Evolutionary conservation across 108 stramenopile genomes (phyloP), one percentile per base, ranked within the genome.

Genomic region (Cyclotella kingstonii): DNA sequence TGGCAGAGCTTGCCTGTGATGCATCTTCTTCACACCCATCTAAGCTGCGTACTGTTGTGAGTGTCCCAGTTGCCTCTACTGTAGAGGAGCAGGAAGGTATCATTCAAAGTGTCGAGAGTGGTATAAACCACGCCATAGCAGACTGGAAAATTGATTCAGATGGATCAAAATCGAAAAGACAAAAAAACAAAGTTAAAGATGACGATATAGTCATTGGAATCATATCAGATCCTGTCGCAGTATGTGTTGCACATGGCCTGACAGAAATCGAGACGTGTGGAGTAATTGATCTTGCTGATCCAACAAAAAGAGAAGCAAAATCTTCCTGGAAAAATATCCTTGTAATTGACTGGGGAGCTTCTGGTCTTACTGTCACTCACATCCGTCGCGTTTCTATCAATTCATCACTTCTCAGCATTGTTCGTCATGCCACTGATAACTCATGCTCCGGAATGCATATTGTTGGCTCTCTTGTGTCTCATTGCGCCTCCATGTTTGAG

Each of bases 401-500:
- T 34, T 77, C 76, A 5, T 46, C 60, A 11, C 39, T 70, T n/a
- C 54, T 76, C 8, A 49, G 60, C 25, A 49, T 78, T 2, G 66
- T 67, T 3, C 40, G 48, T 23, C 65, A 73, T 28, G 71, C 50
- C 19, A 68, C 40, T 10, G 77, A 78, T 26, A 25, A 52, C 30
- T 54, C 60, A 10, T 71, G 70, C 41, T 78, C 77, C 18, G 77
- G 77, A 28, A 35, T 51, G 23, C 56, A 52, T 39, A 73, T 78
- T 14, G 60, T 68, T 23, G 28, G 51, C 35, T 30, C 56, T 28
- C 66, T 78, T 42, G 82, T 70, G 22, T 63, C 81, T 47, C 79
- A 84, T 25, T 82, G 84, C 17, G 84, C 84, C 8, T 78, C 80
- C 48, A 82, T 83, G 66, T 88, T 88, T 68, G 87, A 85, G 77